Evolutionary conservation across 2,329 filamentous ascomycete genomes (phyloP), one percentile per base, ranked within the genome.

Genomic region (Salinomyces thailandicus): DNA sequence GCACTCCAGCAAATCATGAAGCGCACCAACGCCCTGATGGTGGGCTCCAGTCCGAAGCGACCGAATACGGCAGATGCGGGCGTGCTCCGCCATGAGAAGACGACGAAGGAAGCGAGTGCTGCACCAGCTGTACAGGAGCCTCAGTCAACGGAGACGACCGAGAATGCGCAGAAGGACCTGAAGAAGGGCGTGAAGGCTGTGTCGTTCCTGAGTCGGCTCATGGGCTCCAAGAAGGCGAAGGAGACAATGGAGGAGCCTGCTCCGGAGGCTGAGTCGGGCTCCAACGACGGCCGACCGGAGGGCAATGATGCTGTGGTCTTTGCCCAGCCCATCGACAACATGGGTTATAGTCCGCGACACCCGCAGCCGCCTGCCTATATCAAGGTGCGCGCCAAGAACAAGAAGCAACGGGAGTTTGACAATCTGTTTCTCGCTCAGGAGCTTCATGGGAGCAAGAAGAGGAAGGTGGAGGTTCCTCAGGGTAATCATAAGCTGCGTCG

Each of bases 341-440:
- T 71, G 36, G 81, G 85, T 41, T 96, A 81, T 59, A 85, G 85
- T 38, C 89, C 91, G 5, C 77, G 80, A 44, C 80, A 93, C 54
- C 91, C 91, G 46, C 84, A 87, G 37, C 87, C 89, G 3, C 85
- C 87, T 2, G 77, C 84, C 17, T 96, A 96, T 54, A 91, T 96
- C 52, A 85, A 85, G 46, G 81, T 94, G 41, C 77, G 80, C 45
- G 67, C 80, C 1, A 79, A 85, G 54, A 77, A 86, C 60, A 94
- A 93, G 61, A 86, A 81, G 53, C 67, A 72, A 15, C 78, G 77
- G 49, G 81, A 89, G 36, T 95, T 96, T 54, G 78, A 91, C 55
- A 79, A 79, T 31, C 68, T 94, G 40, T 98, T 98, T 56, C 72
- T 96, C 3, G 87, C 91, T 2, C 91, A 98, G 62, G 83, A 96